These are phyloP conservation scores for Ophiostoma montium DNA, from an alignment of 2,329 filamentous ascomycete genomes.

Conservation along the genomic window DNA sequence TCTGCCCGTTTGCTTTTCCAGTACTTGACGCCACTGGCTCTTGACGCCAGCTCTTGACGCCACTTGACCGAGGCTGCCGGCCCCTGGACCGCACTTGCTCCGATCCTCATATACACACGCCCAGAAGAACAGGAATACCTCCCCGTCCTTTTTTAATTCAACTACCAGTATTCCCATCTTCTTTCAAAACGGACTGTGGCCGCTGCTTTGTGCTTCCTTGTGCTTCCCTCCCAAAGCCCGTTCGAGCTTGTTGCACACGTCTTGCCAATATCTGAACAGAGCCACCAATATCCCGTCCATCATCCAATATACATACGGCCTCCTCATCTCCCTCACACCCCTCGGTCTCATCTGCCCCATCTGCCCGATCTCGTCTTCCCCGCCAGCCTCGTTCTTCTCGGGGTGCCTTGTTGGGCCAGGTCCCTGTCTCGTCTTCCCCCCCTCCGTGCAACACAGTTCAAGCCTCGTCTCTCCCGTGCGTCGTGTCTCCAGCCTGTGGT, in stretches of 20 bases:
- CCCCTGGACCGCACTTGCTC: not conserved
- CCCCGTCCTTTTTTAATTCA: not conserved
- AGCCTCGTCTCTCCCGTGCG: not conserved
- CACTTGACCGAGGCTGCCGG: not conserved
- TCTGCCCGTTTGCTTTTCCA: too few relatives aligned
- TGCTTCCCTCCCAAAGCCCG: not conserved
- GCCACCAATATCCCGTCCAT: not conserved
- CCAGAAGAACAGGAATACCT: not conserved
- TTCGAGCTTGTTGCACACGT: not conserved
- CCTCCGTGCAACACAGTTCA: not conserved
- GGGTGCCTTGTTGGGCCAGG: not conserved
- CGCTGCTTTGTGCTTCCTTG: constrained; percentile 1
- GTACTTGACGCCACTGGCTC: not conserved
- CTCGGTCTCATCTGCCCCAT: not conserved
- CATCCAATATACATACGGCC: not conserved
- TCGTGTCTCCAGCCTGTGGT: not conserved
- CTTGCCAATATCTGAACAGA: not conserved
- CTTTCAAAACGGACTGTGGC: too few relatives aligned
- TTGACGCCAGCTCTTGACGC: not conserved
- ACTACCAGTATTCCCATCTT: too few relatives aligned
- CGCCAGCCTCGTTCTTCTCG: not conserved
- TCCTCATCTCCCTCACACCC: not conserved
- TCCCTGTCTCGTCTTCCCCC: not conserved
- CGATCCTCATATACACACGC: too few relatives aligned
- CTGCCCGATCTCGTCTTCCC: not conserved